Evolutionary conservation across 768 basidiomycete genomes (phyloP).

Genomic region (Mycena sanguinolenta): DNA sequence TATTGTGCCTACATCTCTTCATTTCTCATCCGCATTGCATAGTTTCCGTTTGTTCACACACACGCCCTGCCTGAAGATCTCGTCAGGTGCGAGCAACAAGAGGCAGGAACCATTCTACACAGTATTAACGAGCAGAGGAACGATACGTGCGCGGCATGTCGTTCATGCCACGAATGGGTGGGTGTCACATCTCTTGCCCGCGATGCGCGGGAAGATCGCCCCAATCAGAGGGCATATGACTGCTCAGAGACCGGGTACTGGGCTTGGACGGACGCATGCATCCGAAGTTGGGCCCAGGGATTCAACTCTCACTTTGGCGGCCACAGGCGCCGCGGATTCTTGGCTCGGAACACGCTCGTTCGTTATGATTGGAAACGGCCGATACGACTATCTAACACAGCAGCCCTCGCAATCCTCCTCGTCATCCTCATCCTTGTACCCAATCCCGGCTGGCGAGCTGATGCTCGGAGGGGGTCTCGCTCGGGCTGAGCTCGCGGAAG

Average conservation of each 20-base stretch:
- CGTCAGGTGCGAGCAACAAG: slow-evolving; percentile 21
- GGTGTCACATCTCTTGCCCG: slow-evolving; percentile 64
- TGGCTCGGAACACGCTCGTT: slow-evolving; percentile 54
- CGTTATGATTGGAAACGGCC: slow-evolving; percentile 53
- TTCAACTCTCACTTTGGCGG: slow-evolving; percentile 21
- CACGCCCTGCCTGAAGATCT: slow-evolving; percentile 60
- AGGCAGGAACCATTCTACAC: slow-evolving; percentile 50
- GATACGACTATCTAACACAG: slow-evolving; percentile 68
- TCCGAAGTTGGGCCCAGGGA: neutral
- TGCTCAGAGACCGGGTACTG: slow-evolving; percentile 63
- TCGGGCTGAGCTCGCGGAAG: slow-evolving; percentile 35
- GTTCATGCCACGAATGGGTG: slow-evolving; percentile 80
- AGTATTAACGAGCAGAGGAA: slow-evolving; percentile 63
- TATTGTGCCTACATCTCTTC: neutral
- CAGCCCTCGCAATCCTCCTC: slow-evolving; percentile 42
- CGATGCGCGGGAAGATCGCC: slow-evolving; percentile 60
- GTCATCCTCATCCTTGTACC: neutral
- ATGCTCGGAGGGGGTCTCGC: slow-evolving; percentile 64
- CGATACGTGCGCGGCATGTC: slow-evolving; percentile 59
- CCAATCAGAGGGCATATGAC: slow-evolving; percentile 63
- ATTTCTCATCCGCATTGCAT: neutral
- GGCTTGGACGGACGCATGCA: slow-evolving; percentile 14
- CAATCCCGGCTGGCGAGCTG: slow-evolving; percentile 46
- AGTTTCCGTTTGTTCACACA: slow-evolving; percentile 60
- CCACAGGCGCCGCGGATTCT: neutral